Base-by-base conservation (phyloP, 345 rosid genomes). In the Eucalyptus paniculata region DNA sequence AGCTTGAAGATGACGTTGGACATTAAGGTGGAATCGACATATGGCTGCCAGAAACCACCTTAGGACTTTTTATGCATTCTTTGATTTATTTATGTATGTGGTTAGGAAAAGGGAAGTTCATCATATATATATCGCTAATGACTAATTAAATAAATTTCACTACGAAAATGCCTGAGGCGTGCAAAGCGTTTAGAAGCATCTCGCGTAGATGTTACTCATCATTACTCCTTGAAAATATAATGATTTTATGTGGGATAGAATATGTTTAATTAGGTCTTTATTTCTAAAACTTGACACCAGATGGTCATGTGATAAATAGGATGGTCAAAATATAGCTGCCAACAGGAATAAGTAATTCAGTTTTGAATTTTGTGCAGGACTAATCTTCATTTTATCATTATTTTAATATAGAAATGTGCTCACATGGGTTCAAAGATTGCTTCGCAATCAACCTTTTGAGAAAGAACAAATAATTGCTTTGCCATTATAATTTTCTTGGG, bases 121-220 rank as follows among this genome's bases (percentile, higher is more conserved):
- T 8, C 42, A 18, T 34, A 72, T 72, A 37, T 34, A 19, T 37
- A 3, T 8, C 9, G n/a, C n/a, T 72, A 37, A 37, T 72, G 83
- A 72, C 8, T 72, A 72, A 72, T 72, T 72, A 19, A 19, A 72
- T 37, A 72, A 37, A 72, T 18, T 37, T 6, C 28, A 5, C 45
- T 37, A 11, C 4, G 0, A 72, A 72, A 10, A 72, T 72, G 3
- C 0, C 45, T 6, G 28, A 5, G 28, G 15, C 5, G 5, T 72
- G 26, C 28, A 9, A 72, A 72, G 83, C 28, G 45, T 9, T 72
- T 37, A 21, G 14, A 37, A 37, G 42, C 42, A 69, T 69, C 24
- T 21, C 24, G 3, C 42, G 7, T 18, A 9, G 42, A 69, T 69
- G 81, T 32, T 34, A 72, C 5, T 37, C 45, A n/a, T 19, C 26